Percentiles rank a stretch among this genome's conserved stretches.
These are phyloP conservation scores for Pythium pyrilobum DNA, from an alignment of 352 stramenopile species.

Conservation along the genomic window DNA sequence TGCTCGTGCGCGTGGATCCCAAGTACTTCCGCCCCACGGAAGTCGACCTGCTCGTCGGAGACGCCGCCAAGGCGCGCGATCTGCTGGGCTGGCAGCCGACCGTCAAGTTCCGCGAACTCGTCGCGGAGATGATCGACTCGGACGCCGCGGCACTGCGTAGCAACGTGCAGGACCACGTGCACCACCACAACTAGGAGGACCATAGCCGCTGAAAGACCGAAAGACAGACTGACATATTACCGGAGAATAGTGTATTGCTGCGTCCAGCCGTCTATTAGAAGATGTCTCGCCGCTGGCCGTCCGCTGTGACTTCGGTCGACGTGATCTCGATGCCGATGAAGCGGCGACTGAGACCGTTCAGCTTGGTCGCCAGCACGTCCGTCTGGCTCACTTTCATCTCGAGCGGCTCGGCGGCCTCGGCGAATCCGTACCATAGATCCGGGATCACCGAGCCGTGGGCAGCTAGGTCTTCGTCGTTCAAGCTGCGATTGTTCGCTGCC, in stretches of 20 bases:
- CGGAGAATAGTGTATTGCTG: neutral
- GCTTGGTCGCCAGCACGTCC: conserved; percentile 47
- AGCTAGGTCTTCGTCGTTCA: conserved; percentile 43
- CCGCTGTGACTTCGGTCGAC: conserved; percentile 22
- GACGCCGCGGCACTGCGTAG: conserved; percentile 10
- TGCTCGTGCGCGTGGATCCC: conserved; percentile 95
- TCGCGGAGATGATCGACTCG: conserved; percentile 93
- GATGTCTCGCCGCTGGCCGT: conserved; percentile 46
- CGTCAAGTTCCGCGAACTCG: conserved; percentile 91
- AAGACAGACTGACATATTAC: too few relatives aligned
- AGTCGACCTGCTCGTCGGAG: conserved; percentile 96
- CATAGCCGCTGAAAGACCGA: too few relatives aligned
- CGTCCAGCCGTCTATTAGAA: conserved; percentile 28
- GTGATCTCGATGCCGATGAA: conserved; percentile 55
- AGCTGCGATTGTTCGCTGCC: conserved; percentile 26
- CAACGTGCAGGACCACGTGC: conserved; percentile 13
- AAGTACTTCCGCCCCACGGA: conserved; percentile 98
- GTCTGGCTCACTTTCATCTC: conserved; percentile 26
- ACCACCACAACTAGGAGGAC: conserved; percentile 19
- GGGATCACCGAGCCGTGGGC: conserved; percentile 44
- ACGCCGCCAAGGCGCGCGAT: conserved; percentile 91
- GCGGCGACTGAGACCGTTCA: conserved; percentile 43
- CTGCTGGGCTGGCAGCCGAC: conserved; percentile 91
- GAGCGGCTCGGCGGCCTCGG: conserved; percentile 26
- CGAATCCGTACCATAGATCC: conserved; percentile 56